Conservation (phyloP, 2,329 filamentous ascomycete species). For the Calonectria pseudoreteaudii region DNA sequence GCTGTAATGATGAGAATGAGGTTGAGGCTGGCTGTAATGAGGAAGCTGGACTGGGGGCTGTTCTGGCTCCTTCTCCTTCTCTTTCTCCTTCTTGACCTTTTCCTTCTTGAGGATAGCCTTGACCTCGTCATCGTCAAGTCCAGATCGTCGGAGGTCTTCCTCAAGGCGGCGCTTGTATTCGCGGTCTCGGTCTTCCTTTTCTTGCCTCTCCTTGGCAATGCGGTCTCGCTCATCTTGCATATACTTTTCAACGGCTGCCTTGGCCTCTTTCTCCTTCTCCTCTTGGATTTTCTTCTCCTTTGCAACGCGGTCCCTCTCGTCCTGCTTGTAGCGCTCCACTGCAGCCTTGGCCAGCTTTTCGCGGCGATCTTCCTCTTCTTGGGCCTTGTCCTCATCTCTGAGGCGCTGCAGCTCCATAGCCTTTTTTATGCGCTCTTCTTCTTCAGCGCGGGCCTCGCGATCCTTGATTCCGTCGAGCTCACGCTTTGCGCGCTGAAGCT, state of each 20-base stretch:
- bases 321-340: conserved; percentile 63
- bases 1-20: background rate
- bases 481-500: conserved; percentile 61
- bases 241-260: conserved; percentile 63
- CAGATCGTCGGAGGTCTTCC: conserved; percentile 68
- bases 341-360: conserved; percentile 63
- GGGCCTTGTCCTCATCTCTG: conserved; percentile 56
- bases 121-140: conserved; percentile 70
- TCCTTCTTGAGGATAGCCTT: conserved; percentile 69
- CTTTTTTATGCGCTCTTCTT: conserved; percentile 64
- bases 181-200: conserved; percentile 53
- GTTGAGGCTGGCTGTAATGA: conserved; percentile 6
- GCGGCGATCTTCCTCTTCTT: conserved; percentile 48
- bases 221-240: conserved; percentile 60
- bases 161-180: conserved; percentile 68
- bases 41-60: conserved; percentile 24
- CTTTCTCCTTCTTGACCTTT: conserved; percentile 54
- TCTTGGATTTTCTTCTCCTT: conserved; percentile 62
- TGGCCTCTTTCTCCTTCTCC: conserved; percentile 61
- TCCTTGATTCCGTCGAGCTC: conserved; percentile 61
- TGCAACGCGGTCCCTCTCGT: conserved; percentile 57
- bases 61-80: conserved; percentile 21
- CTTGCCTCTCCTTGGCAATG: conserved; percentile 59
- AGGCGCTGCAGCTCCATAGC: conserved; percentile 64
- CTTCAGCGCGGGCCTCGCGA: conserved; percentile 59